Base-by-base conservation (phyloP, 2,329 filamentous ascomycete genomes). In the Diplodia intermedia region DNA sequence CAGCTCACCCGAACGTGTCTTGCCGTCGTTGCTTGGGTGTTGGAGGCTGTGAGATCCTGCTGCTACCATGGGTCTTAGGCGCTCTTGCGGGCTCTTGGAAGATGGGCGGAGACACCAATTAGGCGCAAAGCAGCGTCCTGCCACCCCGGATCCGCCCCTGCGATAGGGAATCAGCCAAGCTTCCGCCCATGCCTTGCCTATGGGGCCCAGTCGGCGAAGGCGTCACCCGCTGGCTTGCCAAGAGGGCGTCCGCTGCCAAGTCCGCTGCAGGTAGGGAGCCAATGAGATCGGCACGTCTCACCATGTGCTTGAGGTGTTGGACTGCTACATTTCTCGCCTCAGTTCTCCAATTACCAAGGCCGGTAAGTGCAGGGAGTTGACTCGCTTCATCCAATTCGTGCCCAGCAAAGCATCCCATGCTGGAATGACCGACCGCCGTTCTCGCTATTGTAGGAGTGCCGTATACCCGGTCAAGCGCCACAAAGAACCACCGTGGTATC, bases 211-310 rank as follows among this genome's bases (percentile, higher is more conserved):
- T 52, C 47, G 52, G 36, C 62, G 31, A 65, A 43, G 62, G 62
- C 62, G 15, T 65, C 62, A 55, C 50, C 62, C 29, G 62, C 33
- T 33, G 49, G 33, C 5, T 2, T 15, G 62, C 62, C 62, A 65
- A 65, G 62, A 29, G 20, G 26, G 14, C 15, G 9, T 31, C 62
- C 62, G 62, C 62, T 65, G 62, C 62, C 62, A 65, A 65, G 62
- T 52, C 62, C 62, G 50, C 62, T 47, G 62, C 49, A 43, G 6
- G 47, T 5, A 9, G 12, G 23, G 33, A 65, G 62, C 62, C 62
- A 65, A 65, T 65, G 50, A 55, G 23, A 55, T 54, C 43, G 14
- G 47, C 47, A 18, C 20, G 60, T 63, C 36, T 52, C 47, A 63
- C 43, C 60, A 52, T 52, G 47, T 63, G 60, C 47, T 36, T 47